A percentile compares a stretch with the other conserved stretches of the same genome.
These are phyloP conservation scores for Prunus mongolica DNA, from an alignment of 306 rosid species.

Conservation along the genomic window DNA sequence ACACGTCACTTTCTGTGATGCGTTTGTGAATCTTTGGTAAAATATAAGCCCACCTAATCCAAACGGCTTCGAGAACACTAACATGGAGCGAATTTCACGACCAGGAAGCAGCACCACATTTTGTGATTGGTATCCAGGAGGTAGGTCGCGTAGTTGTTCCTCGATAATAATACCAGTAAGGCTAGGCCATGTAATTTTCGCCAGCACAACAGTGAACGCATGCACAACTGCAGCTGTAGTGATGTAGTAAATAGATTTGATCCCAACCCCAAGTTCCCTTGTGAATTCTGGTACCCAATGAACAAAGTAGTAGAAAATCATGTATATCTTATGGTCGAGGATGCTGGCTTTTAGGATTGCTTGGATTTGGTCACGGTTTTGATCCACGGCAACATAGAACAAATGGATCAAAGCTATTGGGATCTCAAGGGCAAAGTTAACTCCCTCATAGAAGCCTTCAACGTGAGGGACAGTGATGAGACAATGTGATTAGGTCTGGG, in stretches of 20 bases:
- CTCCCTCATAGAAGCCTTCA: background rate
- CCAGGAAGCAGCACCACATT: constrained; percentile 15
- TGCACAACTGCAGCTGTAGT: no score
- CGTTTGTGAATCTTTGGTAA: constrained; percentile 14
- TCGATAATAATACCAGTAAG: no score
- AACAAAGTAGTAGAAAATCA: no score
- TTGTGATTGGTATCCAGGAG: background rate
- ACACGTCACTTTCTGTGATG: constrained; percentile 30
- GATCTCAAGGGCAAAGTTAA: background rate
- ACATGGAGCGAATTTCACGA: constrained; percentile 17
- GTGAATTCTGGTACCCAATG: no score
- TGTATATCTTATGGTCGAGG: background rate
- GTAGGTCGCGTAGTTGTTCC: no score
- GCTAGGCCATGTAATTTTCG: no score
- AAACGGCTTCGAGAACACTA: constrained; percentile 23
- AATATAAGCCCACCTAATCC: constrained; percentile 35
- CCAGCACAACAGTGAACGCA: no score
- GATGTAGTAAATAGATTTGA: no score
- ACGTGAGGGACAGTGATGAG: no score
- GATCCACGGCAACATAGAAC: background rate
- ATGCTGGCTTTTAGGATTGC: background rate
- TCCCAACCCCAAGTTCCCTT: no score
- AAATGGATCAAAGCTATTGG: background rate
- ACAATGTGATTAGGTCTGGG: no score
- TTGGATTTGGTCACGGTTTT: background rate